phyloP scores from a whole-genome alignment of 2,329 filamentous ascomycete genomes.

The Colletotrichum gloeosporioides region DNA sequence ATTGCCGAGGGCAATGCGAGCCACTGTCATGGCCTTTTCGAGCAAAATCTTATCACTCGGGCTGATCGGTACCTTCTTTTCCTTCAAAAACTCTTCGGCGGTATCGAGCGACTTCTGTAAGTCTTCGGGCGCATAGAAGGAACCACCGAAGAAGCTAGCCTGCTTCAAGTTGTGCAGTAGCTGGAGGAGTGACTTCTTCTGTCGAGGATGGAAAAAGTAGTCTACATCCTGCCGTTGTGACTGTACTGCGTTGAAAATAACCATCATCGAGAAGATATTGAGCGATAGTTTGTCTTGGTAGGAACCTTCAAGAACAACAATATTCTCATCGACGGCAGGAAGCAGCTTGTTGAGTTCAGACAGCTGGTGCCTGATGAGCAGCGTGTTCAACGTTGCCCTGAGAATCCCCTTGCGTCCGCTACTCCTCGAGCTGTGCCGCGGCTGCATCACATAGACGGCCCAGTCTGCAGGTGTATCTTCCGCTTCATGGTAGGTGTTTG shows the following conservation, averaged over 20 bases:
- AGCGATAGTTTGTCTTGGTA: constrained; percentile 84
- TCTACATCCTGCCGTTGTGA: constrained; percentile 84
- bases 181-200: constrained; percentile 68
- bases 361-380: constrained; percentile 82
- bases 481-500: constrained; percentile 58
- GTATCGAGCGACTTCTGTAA: constrained; percentile 69
- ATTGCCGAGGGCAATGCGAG: constrained; percentile 64
- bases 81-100: constrained; percentile 70
- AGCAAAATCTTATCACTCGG: constrained; percentile 67
- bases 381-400: constrained; percentile 71
- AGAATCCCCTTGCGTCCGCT: constrained; percentile 68
- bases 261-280: constrained; percentile 84
- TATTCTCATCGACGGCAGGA: constrained; percentile 74
- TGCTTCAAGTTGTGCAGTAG: constrained; percentile 82
- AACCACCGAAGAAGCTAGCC: constrained; percentile 84
- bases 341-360: constrained; percentile 73
- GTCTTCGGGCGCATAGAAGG: constrained; percentile 71
- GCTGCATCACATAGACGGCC: constrained; percentile 73
- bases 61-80: constrained; percentile 64
- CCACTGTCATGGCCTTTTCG: constrained; percentile 67
- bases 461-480: constrained; percentile 70
- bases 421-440: constrained; percentile 53
- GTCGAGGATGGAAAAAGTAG: constrained; percentile 85
- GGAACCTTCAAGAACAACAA: constrained; percentile 79
- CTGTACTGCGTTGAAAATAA: constrained; percentile 86